Conservation (phyloP, 2,329 filamentous ascomycete species). For the Monilinia laxa region DNA sequence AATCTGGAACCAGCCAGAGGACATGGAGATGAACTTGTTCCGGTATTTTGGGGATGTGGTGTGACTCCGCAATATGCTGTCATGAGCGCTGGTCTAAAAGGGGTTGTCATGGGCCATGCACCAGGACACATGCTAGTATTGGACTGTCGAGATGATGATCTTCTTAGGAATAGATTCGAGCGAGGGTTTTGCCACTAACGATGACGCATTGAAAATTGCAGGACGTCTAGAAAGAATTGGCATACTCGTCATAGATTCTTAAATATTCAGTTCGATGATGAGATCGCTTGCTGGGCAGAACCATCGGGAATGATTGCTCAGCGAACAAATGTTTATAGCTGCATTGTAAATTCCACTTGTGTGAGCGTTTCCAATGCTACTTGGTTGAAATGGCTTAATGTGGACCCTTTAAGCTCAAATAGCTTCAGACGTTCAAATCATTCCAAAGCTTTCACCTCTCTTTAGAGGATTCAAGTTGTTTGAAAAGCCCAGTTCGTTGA, state of each 20-base stretch:
- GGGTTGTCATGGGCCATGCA: conserved; percentile 59
- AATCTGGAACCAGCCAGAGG: neutral
- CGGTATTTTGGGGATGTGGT: conserved; percentile 64
- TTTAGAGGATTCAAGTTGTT: too few relatives aligned
- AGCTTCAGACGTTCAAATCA: too few relatives aligned
- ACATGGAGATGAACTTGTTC: conserved; percentile 47
- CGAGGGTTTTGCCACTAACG: neutral
- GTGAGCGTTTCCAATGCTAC: neutral
- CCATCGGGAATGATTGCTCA: neutral
- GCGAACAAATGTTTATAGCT: neutral
- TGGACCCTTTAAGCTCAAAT: neutral
- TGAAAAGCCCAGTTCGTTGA: too few relatives aligned
- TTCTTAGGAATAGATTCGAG: conserved; percentile 22
- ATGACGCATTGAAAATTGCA: neutral
- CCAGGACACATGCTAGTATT: conserved; percentile 63
- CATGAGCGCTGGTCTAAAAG: conserved; percentile 53
- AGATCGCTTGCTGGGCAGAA: neutral
- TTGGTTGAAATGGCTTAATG: neutral
- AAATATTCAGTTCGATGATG: neutral
- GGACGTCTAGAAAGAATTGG: neutral
- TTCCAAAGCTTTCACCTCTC: too few relatives aligned
- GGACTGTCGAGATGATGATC: conserved; percentile 43
- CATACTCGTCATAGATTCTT: neutral
- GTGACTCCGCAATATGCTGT: conserved; percentile 66
- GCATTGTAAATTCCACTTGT: neutral